Conservation (phyloP, 2,329 filamentous ascomycete genomes). For the Lecanicillium sp. region DNA sequence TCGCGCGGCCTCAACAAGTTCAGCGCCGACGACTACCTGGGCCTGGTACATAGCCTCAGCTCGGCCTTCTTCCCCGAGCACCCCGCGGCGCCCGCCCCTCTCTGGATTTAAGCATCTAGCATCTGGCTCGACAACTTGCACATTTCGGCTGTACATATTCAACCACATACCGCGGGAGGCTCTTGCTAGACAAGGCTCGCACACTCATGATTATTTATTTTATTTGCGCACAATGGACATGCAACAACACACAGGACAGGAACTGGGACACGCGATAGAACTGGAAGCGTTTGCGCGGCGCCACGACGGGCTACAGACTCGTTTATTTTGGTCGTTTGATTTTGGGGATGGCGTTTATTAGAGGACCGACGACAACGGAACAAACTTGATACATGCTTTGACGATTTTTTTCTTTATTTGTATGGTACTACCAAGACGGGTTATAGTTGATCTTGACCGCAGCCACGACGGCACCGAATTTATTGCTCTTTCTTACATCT, state of each 20-base stretch:
- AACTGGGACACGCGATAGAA: conserved; percentile 4
- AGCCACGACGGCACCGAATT: conserved; percentile 11
- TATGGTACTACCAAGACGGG: conserved; percentile 5
- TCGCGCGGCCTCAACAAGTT: conserved; percentile 67
- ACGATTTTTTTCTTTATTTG: conserved; percentile 12
- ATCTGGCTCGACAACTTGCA: conserved; percentile 5
- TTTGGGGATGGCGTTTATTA: conserved; percentile 10
- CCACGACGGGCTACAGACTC: background rate
- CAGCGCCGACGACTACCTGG: conserved; percentile 74
- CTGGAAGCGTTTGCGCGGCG: conserved; percentile 2
- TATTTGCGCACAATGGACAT: background rate
- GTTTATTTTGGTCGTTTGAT: background rate
- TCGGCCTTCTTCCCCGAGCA: conserved; percentile 50
- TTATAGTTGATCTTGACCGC: conserved; percentile 4
- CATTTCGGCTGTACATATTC: conserved; percentile 29
- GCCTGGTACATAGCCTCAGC: conserved; percentile 68
- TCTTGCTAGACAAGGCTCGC: conserved; percentile 3
- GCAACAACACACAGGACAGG: conserved; percentile 3
- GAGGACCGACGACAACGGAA: conserved; percentile 7
- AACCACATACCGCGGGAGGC: conserved; percentile 10
- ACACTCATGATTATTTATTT: background rate
- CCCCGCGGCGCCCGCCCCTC: conserved; percentile 27
- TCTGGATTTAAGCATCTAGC: conserved; percentile 42
- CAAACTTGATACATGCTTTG: conserved; percentile 8
- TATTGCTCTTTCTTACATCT: conserved; percentile 7